These are phyloP conservation scores for Globisporangium sylvaticum DNA, from an alignment of 352 stramenopile genomes.

Conservation along the genomic window DNA sequence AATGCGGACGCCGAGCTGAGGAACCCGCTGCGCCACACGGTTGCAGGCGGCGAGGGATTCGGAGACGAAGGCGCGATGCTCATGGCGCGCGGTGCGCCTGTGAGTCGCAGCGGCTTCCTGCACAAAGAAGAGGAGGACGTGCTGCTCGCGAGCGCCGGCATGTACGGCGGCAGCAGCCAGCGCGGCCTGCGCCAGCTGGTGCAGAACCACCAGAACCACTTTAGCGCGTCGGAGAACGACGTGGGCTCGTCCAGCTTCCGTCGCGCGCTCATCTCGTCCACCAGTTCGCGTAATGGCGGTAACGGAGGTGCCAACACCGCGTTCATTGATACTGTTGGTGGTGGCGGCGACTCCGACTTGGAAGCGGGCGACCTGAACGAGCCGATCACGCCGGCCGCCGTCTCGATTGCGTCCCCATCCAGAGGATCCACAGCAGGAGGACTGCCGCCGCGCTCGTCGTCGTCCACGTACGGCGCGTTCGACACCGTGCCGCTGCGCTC, in stretches of 20 bases:
- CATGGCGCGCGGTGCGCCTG: constrained; percentile 34
- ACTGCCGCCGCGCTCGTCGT: constrained; percentile 2
- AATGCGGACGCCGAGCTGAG: constrained; percentile 16
- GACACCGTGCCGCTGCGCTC: constrained; percentile 42
- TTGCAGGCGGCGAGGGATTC: constrained; percentile 26
- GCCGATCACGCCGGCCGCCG: constrained; percentile 1
- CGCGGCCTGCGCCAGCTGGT: constrained; percentile 65
- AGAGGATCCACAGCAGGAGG: neutral
- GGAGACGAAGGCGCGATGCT: constrained; percentile 39
- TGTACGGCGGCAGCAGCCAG: constrained; percentile 66
- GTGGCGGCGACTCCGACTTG: constrained; percentile 18
- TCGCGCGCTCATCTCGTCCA: constrained; percentile 17
- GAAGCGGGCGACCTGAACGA: constrained; percentile 8
- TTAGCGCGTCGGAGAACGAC: constrained; percentile 49
- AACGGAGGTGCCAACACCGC: constrained; percentile 1
- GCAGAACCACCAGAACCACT: constrained; percentile 73
- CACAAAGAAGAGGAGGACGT: constrained; percentile 75
- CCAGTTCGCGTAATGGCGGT: constrained; percentile 19
- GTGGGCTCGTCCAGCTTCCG: constrained; percentile 28
- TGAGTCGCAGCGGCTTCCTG: constrained; percentile 48
- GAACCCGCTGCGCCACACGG: constrained; percentile 24
- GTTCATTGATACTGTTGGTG: neutral
- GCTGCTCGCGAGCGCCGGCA: constrained; percentile 62
- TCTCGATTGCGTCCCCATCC: constrained; percentile 23
- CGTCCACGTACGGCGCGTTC: constrained; percentile 52